Evolutionary conservation across 345 rosid genomes (phyloP).

Genomic region (Aquilaria yunnanensis): DNA sequence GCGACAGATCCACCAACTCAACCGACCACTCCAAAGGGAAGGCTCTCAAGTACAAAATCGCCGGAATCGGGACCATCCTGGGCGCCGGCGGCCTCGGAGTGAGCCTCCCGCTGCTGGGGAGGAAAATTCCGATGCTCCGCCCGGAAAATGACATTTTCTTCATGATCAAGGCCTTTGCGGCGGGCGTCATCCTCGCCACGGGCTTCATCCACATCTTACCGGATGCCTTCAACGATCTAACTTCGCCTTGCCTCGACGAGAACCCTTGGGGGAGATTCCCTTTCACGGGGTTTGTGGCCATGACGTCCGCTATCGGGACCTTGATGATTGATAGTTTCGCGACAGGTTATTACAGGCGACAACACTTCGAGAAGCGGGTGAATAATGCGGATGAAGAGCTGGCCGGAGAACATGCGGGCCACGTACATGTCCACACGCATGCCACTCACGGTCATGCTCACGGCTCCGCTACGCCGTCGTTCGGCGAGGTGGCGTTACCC

Average conservation of each 20-base stretch:
- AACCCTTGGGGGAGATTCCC: conserved; percentile 55
- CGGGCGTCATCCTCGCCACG: conserved; percentile 63
- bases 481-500: conserved; percentile 7
- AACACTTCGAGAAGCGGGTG: conserved; percentile 25
- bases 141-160: conserved; percentile 54
- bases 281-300: conserved; percentile 49
- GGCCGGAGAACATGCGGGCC: conserved; percentile 28
- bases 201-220: conserved; percentile 66
- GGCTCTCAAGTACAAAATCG: conserved; percentile 33
- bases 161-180: conserved; percentile 58
- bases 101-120: conserved; percentile 39
- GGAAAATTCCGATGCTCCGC: conserved; percentile 23
- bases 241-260: conserved; percentile 38
- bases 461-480: conserved; percentile 28
- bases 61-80: conserved; percentile 47
- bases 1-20: conserved; percentile 7
- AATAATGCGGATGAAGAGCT: conserved; percentile 32
- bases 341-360: conserved; percentile 39
- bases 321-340: conserved; percentile 53
- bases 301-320: conserved; percentile 48
- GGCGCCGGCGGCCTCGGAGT: conserved; percentile 50
- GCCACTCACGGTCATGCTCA: conserved; percentile 61
- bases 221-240: conserved; percentile 44
- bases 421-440: conserved; percentile 59
- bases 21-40: conserved; percentile 2